phyloP scores from a whole-genome alignment of 768 basidiomycete species.

The Hemileccinum rubropunctum region DNA sequence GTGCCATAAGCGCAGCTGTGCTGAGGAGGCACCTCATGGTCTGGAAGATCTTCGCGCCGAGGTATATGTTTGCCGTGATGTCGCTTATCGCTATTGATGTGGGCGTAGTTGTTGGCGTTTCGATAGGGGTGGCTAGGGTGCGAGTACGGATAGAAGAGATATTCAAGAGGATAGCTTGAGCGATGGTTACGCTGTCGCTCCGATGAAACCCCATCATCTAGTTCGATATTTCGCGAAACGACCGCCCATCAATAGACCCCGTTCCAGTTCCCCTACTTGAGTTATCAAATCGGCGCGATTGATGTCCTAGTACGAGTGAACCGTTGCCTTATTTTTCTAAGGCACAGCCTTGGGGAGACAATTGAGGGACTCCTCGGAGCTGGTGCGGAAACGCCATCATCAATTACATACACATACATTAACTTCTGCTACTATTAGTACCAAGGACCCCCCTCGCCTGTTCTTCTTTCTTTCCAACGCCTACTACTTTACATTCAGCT shows the following conservation, averaged over 20 bases:
- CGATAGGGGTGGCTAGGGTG: constrained; percentile 22
- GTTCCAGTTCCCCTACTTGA: neutral
- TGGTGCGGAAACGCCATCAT: constrained; percentile 5
- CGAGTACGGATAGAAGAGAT: constrained; percentile 21
- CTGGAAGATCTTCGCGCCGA: constrained; percentile 97
- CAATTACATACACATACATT: constrained; percentile 18
- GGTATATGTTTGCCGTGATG: constrained; percentile 80
- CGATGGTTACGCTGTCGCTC: neutral
- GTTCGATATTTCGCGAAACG: neutral
- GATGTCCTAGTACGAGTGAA: neutral
- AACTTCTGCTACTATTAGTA: neutral
- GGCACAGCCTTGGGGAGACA: neutral
- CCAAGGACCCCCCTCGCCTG: neutral
- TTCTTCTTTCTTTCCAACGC: constrained; percentile 8
- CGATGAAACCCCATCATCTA: neutral
- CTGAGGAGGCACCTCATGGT: constrained; percentile 91
- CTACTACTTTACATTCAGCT: constrained; percentile 3
- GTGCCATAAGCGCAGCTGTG: constrained; percentile 69
- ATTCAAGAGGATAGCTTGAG: constrained; percentile 15
- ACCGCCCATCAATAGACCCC: neutral
- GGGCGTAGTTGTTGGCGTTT: constrained; percentile 33
- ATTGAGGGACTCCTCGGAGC: constrained; percentile 19
- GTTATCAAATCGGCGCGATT: neutral
- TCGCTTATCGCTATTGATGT: constrained; percentile 70
- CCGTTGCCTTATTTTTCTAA: neutral